Base-by-base conservation (phyloP, 1,284 basidiomycete genomes). In the Pseudomicrostroma phylloplanum region DNA sequence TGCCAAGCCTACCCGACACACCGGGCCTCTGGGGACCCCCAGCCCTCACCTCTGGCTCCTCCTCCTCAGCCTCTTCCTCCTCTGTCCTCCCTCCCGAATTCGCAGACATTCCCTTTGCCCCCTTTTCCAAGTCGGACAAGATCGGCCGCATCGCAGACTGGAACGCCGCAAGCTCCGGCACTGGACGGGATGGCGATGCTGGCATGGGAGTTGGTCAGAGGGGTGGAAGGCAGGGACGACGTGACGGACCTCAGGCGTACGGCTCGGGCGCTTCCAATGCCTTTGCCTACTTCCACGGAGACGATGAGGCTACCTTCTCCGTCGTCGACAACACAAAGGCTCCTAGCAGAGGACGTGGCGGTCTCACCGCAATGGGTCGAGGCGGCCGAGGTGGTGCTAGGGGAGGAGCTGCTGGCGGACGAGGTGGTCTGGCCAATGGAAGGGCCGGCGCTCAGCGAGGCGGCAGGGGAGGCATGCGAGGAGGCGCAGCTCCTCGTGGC, bases 201-300 rank as follows among this genome's bases (percentile, higher is more conserved):
- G 56, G 57, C 46, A 57, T 55, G 39, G 58, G 54, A 1, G 53
- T 56, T 2, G 58, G 56, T 21, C 59, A 55, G n/a, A 40, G 55
- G 7, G 59, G 55, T 19, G 58, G 48, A 13, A 41, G 43, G 12
- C 36, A 48, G 21, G 68, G 51, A 19, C 19, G 70, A 36, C 65
- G 65, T 15, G 71, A 69, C 57, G 71, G 69, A n/a, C 66, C 68
- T 56, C 69, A 70, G 58, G 67, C 64, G 59, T 72, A 69, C 40
- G 72, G 70, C 55, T 67, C 67, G 19, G 60, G 64, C 12, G 71
- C 69, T n/a, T 66, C 68, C 19, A 93, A 88, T 75, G 91, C 92
- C n/a, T 97, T 97, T 79, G 90, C 92, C 30, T 96, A 96, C 82
- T 93, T 94, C 83, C 93, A 97, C 82, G 92, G 90, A 68, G 94